Conservation (phyloP, 140 eudicot genomes). For the Artemisia princeps region DNA sequence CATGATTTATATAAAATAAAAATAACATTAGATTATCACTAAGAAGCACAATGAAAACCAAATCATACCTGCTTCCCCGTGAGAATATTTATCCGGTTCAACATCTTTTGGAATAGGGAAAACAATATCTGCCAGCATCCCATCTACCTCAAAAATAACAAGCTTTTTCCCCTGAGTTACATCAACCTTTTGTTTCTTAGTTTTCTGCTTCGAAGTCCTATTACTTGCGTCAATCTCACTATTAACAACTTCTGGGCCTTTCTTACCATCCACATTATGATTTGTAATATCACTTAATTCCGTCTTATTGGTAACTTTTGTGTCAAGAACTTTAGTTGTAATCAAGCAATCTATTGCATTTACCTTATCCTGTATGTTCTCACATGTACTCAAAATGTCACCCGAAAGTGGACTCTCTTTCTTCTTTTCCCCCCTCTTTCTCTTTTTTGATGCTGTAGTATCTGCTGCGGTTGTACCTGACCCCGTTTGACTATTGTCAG, state of each 20-base stretch:
- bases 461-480: constrained; percentile 7
- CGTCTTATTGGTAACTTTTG: too few relatives aligned
- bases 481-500: not conserved
- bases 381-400: not conserved
- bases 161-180: constrained; percentile 40
- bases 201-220: too few relatives aligned
- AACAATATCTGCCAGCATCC: constrained; percentile 47
- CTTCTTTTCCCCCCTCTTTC: constrained; percentile 12
- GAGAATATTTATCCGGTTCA: constrained; percentile 36
- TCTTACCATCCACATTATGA: too few relatives aligned
- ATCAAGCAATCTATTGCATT: too few relatives aligned
- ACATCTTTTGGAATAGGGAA: constrained; percentile 35
- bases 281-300: too few relatives aligned
- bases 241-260: too few relatives aligned
- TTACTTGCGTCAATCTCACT: too few relatives aligned
- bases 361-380: too few relatives aligned
- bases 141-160: constrained; percentile 40
- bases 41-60: not conserved
- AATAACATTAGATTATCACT: constrained; percentile 4
- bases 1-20: constrained; percentile 4
- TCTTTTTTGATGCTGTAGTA: constrained; percentile 14
- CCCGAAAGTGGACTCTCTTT: not conserved
- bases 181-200: too few relatives aligned
- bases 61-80: constrained; percentile 50
- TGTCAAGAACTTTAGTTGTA: too few relatives aligned